These are phyloP conservation scores for Suillus sp. DNA, from an alignment of 768 basidiomycete genomes.

Conservation along the genomic window DNA sequence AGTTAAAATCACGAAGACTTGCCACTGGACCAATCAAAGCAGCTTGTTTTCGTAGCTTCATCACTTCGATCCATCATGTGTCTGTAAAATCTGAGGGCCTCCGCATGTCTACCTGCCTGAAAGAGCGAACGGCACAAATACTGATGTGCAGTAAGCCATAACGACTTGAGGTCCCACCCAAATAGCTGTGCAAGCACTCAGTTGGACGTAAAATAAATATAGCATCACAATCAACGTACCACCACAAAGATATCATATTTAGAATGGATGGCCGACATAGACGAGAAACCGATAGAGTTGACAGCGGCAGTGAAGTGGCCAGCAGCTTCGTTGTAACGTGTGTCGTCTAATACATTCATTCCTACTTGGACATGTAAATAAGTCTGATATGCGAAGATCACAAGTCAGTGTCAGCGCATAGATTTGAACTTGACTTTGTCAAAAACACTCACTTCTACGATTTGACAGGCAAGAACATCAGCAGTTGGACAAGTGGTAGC, in stretches of 20 bases:
- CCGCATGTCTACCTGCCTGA: background rate
- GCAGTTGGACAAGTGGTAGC: background rate
- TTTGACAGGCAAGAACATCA: background rate
- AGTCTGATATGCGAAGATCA: background rate
- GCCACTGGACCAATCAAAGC: background rate
- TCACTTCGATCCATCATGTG: background rate
- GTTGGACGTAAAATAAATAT: background rate
- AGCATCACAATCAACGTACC: background rate
- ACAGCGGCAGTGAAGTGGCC: background rate
- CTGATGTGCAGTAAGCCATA: background rate
- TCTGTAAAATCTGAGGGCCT: background rate
- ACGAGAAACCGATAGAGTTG: background rate
- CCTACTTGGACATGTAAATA: slow-evolving; percentile 1
- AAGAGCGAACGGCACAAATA: background rate
- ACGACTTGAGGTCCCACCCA: background rate
- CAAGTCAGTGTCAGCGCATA: background rate
- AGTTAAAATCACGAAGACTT: background rate
- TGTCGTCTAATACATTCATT: no score
- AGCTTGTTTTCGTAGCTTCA: background rate
- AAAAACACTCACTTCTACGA: background rate
- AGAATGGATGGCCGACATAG: background rate
- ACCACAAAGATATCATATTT: background rate
- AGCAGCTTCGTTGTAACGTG: background rate
- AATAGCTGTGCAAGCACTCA: background rate
- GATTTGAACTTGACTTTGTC: background rate